Evolutionary conservation across 140 eudicot genomes (phyloP).

Genomic region (Flaveria floridana): DNA sequence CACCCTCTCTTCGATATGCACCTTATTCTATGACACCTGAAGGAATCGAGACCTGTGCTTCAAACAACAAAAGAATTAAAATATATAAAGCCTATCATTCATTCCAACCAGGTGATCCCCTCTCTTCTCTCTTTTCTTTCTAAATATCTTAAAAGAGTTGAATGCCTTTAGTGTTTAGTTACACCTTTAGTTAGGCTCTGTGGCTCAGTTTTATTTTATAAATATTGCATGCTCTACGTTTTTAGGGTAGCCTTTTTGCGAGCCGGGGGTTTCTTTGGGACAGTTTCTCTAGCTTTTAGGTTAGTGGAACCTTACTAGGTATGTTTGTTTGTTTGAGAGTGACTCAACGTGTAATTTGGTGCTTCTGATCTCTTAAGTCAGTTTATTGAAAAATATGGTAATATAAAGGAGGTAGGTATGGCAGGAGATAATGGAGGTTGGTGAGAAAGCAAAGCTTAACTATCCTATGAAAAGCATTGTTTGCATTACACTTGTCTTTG

Average conservation of each 20-base stretch:
- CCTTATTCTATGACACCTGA: constrained; percentile 63
- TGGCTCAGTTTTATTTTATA: too few species aligned
- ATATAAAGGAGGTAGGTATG: not conserved
- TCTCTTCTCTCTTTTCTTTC: not conserved
- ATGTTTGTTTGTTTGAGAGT: not conserved
- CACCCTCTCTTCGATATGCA: constrained; percentile 68
- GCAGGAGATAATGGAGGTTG: constrained; percentile 11
- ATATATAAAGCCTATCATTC: constrained; percentile 32
- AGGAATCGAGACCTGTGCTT: constrained; percentile 62
- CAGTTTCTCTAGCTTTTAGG: too few species aligned
- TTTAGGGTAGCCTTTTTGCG: too few species aligned
- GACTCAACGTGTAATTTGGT: not conserved
- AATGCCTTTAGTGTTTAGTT: too few species aligned
- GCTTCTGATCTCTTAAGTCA: not conserved
- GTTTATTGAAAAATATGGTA: not conserved
- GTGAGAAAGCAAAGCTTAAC: constrained; percentile 7
- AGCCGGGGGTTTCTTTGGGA: too few species aligned
- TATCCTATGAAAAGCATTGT: not conserved
- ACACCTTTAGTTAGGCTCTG: too few species aligned
- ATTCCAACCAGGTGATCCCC: not conserved
- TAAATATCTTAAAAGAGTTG: too few species aligned
- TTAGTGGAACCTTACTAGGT: too few species aligned
- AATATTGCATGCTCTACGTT: too few species aligned
- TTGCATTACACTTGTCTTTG: not conserved
- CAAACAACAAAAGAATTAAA: constrained; percentile 60